These are phyloP conservation scores for Medicago lupulina DNA, from an alignment of 306 rosid species.

Conservation along the genomic window DNA sequence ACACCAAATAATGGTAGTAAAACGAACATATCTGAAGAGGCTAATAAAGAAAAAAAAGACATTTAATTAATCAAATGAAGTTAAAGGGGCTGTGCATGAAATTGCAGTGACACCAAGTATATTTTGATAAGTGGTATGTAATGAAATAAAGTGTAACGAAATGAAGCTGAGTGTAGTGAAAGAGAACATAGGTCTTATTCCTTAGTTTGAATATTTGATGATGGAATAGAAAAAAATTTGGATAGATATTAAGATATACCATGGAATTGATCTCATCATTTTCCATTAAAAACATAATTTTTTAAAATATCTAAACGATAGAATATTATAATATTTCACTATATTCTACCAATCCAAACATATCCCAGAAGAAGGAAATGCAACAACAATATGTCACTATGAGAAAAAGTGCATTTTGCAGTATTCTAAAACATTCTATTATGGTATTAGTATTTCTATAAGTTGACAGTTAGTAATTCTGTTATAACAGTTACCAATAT, in stretches of 20 bases:
- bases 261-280: neutral
- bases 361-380: neutral
- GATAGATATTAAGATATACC: neutral
- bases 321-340: neutral
- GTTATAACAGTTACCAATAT: neutral
- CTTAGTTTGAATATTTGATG: neutral
- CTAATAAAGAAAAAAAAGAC: neutral
- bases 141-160: too few species aligned
- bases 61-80: neutral
- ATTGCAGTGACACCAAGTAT: neutral
- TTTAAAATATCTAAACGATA: neutral
- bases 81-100: neutral
- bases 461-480: neutral
- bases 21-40: neutral
- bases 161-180: neutral
- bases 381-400: neutral
- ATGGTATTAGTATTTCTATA: neutral
- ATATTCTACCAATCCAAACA: neutral
- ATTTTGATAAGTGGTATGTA: neutral
- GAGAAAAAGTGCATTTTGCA: neutral
- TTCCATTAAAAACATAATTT: neutral
- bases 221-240: neutral
- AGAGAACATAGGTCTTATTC: neutral
- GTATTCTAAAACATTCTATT: neutral
- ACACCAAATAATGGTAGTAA: neutral